phyloP scores from a whole-genome alignment of 2,329 filamentous ascomycete genomes.

The Ophiostoma sp. region DNA sequence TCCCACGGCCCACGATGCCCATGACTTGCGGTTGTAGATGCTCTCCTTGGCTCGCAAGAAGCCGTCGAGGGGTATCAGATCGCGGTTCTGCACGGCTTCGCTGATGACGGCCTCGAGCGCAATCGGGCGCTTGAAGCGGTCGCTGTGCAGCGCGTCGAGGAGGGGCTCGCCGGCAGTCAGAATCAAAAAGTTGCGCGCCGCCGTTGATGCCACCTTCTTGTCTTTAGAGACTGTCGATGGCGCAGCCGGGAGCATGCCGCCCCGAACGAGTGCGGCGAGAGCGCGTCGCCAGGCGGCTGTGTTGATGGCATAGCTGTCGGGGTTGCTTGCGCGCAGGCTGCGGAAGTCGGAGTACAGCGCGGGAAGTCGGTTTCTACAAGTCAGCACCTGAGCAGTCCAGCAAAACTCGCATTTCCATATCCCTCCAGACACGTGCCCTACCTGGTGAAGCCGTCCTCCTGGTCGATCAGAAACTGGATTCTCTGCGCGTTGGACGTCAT shows the following conservation, averaged over 20 bases:
- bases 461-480: slow-evolving; percentile 27
- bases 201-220: slow-evolving; percentile 21
- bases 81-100: slow-evolving; percentile 64
- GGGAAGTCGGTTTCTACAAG: slow-evolving; percentile 26
- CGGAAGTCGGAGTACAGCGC: slow-evolving; percentile 32
- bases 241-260: slow-evolving; percentile 33
- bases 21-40: slow-evolving; percentile 61
- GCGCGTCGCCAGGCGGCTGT: slow-evolving; percentile 36
- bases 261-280: slow-evolving; percentile 32
- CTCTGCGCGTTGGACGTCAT: slow-evolving; percentile 28
- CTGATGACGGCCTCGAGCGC: slow-evolving; percentile 71
- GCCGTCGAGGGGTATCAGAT: slow-evolving; percentile 64
- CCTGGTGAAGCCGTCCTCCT: slow-evolving; percentile 27
- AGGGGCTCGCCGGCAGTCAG: slow-evolving; percentile 58
- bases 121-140: slow-evolving; percentile 74
- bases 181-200: slow-evolving; percentile 45
- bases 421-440: background rate
- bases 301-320: slow-evolving; percentile 33
- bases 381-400: background rate
- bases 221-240: background rate
- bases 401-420: background rate
- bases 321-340: slow-evolving; percentile 29
- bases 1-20: slow-evolving; percentile 66
- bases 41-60: slow-evolving; percentile 63
- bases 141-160: slow-evolving; percentile 64